A percentile compares a stretch with the other conserved stretches of the same genome.
Conservation (phyloP, 2,329 filamentous ascomycete species). For the Hypoxylon sp. region DNA sequence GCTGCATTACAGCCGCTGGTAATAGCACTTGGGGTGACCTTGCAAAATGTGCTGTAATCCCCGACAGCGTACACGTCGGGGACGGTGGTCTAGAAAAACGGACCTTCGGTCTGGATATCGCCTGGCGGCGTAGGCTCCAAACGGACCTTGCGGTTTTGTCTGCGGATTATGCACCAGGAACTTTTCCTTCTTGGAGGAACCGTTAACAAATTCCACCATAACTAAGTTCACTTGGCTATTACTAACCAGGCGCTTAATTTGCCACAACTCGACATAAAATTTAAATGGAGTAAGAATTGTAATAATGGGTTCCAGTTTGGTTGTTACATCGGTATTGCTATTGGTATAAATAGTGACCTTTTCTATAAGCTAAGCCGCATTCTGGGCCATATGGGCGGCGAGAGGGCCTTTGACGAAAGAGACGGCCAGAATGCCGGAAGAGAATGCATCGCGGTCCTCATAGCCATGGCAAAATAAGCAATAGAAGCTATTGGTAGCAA, state of each 20-base stretch:
- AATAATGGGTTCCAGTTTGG: slow-evolving; percentile 17
- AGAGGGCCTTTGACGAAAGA: slow-evolving; percentile 19
- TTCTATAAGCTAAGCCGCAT: slow-evolving; percentile 37
- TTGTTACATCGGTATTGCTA: slow-evolving; percentile 32
- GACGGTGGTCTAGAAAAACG: slow-evolving; percentile 36
- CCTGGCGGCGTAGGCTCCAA: slow-evolving; percentile 33
- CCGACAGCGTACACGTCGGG: slow-evolving; percentile 45
- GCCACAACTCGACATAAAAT: slow-evolving; percentile 41
- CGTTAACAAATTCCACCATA: slow-evolving; percentile 39
- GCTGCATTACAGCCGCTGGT: slow-evolving; percentile 42
- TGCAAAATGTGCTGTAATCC: slow-evolving; percentile 41
- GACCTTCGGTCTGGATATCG: slow-evolving; percentile 36
- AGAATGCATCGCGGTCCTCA: slow-evolving; percentile 36
- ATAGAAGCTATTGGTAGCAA: slow-evolving; percentile 27
- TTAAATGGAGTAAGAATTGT: slow-evolving; percentile 5
- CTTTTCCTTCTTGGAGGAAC: slow-evolving; percentile 36
- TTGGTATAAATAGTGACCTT: slow-evolving; percentile 44
- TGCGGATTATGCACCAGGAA: slow-evolving; percentile 42
- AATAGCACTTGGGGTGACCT: slow-evolving; percentile 38
- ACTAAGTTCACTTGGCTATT: slow-evolving; percentile 16
- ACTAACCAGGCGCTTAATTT: slow-evolving; percentile 40
- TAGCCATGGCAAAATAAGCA: slow-evolving; percentile 42
- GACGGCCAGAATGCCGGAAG: slow-evolving; percentile 35
- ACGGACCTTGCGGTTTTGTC: slow-evolving; percentile 36
- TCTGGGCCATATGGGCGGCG: slow-evolving; percentile 35